These are phyloP conservation scores for Podaxis pistillaris DNA, from an alignment of 768 basidiomycete genomes.

Conservation along the genomic window DNA sequence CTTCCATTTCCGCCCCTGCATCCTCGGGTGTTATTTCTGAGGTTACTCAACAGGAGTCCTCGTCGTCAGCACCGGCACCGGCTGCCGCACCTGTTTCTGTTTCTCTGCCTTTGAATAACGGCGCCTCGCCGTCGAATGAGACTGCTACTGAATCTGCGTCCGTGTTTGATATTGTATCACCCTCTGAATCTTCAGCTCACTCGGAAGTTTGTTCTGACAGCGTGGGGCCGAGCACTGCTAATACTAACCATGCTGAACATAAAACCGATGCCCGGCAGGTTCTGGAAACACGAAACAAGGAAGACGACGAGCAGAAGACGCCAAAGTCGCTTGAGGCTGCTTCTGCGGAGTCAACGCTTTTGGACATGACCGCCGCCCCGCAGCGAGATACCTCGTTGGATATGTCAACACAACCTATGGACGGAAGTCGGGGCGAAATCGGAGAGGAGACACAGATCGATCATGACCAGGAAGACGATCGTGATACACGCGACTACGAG, in stretches of 20 bases:
- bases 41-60: neutral
- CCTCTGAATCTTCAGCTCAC: conserved; percentile 37
- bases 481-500: neutral
- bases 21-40: neutral
- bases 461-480: conserved; percentile 10
- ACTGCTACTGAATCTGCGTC: conserved; percentile 42
- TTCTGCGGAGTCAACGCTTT: conserved; percentile 52
- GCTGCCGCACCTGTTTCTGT: conserved; percentile 9
- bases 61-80: neutral
- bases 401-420: neutral
- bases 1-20: conserved; percentile 1
- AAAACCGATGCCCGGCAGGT: conserved; percentile 40
- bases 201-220: conserved; percentile 33
- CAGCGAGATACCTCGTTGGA: conserved; percentile 20
- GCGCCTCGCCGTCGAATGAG: conserved; percentile 12
- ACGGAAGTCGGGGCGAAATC: neutral
- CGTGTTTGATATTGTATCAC: conserved; percentile 44
- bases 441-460: conserved; percentile 18
- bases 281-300: conserved; percentile 16
- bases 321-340: conserved; percentile 40
- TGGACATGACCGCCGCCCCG: conserved; percentile 37
- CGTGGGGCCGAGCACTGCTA: conserved; percentile 36
- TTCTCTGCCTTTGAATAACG: conserved; percentile 6
- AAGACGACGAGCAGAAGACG: neutral
- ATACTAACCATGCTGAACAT: conserved; percentile 42